Conservation (phyloP, 352 stramenopile species). For the Aphanomyces stellatus region DNA sequence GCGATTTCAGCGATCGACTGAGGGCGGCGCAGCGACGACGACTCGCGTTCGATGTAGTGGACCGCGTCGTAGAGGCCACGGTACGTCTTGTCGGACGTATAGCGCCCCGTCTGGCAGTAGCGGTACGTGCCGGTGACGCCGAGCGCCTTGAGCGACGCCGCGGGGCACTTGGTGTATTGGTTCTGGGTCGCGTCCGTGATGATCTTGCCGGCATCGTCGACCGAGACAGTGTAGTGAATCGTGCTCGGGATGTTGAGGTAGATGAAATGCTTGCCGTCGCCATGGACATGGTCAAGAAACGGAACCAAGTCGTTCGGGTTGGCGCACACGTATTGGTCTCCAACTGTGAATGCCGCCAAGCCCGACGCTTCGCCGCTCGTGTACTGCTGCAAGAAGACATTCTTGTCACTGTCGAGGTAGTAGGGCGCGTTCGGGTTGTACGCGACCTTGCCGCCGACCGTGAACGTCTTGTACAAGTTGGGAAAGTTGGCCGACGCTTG, state of each 20-base stretch:
- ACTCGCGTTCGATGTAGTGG: constrained; percentile 8
- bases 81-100: constrained; percentile 4
- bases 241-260: neutral
- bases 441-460: neutral
- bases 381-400: constrained; percentile 6
- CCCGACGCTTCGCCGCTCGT: constrained; percentile 19
- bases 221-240: neutral
- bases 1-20: constrained; percentile 18
- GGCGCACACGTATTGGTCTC: constrained; percentile 7
- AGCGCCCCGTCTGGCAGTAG: constrained; percentile 9
- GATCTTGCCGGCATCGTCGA: neutral
- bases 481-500: neutral
- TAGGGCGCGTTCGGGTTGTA: constrained; percentile 20
- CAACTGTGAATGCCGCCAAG: constrained; percentile 10
- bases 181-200: neutral
- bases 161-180: neutral
- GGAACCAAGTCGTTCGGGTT: neutral
- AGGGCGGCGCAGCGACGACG: constrained; percentile 9
- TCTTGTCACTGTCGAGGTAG: constrained; percentile 7
- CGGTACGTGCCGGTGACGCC: neutral
- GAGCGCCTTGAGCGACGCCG: neutral
- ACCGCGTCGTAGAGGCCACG: constrained; percentile 12
- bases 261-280: neutral
- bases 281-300: neutral
- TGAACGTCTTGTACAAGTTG: constrained; percentile 15